A percentile compares a stretch with the other conserved stretches of the same genome.
phyloP scores from a whole-genome alignment of 805 yeast species.

The Cyberlindnera petersonii region DNA sequence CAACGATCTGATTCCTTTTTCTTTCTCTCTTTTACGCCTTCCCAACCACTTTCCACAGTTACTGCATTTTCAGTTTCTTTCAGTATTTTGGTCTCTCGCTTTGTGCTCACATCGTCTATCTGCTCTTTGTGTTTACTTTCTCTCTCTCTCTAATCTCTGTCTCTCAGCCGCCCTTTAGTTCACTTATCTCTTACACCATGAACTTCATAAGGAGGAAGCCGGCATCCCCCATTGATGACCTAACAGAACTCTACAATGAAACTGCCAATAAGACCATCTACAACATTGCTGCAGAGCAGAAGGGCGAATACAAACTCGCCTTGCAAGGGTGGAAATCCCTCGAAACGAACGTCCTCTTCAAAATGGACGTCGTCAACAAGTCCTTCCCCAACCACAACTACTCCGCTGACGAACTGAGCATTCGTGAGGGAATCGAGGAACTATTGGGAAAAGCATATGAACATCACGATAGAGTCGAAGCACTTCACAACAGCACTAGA shows the following conservation, averaged over 20 bases:
- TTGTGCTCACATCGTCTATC: no score
- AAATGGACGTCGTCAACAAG: slow-evolving; percentile 50
- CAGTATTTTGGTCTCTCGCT: no score
- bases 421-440: slow-evolving; percentile 30
- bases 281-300: slow-evolving; percentile 56
- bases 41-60: no score
- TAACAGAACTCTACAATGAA: slow-evolving; percentile 58
- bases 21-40: no score
- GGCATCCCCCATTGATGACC: slow-evolving; percentile 53
- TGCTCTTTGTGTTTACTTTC: no score
- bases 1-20: no score
- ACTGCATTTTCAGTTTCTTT: no score
- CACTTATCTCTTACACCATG: slow-evolving; percentile 32
- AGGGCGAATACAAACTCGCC: slow-evolving; percentile 48
- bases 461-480: slow-evolving; percentile 37
- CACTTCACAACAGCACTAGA: slow-evolving; percentile 13
- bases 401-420: slow-evolving; percentile 43
- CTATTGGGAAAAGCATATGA: slow-evolving; percentile 27
- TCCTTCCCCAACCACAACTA: slow-evolving; percentile 31
- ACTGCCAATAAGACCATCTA: slow-evolving; percentile 56
- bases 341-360: slow-evolving; percentile 56
- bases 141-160: no score
- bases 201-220: slow-evolving; percentile 55
- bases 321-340: slow-evolving; percentile 70
- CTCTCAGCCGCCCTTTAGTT: no score